phyloP scores from a whole-genome alignment of 2,329 filamentous ascomycete genomes.

The Lomentospora prolificans region DNA sequence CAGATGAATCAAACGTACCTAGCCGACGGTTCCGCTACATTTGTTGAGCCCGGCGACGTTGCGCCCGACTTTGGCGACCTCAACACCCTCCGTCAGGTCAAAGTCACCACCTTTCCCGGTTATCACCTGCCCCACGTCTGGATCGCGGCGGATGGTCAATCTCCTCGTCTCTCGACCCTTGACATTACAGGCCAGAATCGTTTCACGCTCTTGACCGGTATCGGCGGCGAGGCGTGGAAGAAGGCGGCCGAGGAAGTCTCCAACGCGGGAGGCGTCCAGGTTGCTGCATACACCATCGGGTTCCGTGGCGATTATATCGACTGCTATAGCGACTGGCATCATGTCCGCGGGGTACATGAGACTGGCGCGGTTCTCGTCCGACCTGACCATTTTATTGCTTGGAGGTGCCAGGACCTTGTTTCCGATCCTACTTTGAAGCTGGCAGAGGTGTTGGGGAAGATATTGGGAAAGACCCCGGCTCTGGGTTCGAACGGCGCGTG shows the following conservation, averaged over 20 bases:
- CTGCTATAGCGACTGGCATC: constrained; percentile 40
- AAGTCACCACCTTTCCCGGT: constrained; percentile 40
- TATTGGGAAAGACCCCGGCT: neutral
- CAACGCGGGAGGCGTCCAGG: neutral
- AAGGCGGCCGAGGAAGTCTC: constrained; percentile 25
- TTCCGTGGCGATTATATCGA: constrained; percentile 43
- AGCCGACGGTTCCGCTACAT: constrained; percentile 22
- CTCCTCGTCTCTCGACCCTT: constrained; percentile 14
- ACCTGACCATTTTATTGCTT: constrained; percentile 41
- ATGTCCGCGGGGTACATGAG: constrained; percentile 36
- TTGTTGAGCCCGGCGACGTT: constrained; percentile 12
- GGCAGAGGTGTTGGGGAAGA: neutral
- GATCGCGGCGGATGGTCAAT: constrained; percentile 25
- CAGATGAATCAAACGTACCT: constrained; percentile 46
- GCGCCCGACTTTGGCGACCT: neutral
- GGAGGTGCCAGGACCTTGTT: constrained; percentile 21
- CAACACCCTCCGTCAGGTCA: constrained; percentile 24
- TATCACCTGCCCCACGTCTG: constrained; percentile 44
- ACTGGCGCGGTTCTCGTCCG: constrained; percentile 39
- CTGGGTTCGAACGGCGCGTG: neutral
- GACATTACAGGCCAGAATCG: constrained; percentile 40
- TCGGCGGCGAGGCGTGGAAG: constrained; percentile 39
- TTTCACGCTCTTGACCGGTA: constrained; percentile 33
- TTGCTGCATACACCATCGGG: constrained; percentile 32
- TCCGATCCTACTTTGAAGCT: neutral